Conservation (phyloP, 2,329 filamentous ascomycete species). For the Pyricularia grisea region DNA sequence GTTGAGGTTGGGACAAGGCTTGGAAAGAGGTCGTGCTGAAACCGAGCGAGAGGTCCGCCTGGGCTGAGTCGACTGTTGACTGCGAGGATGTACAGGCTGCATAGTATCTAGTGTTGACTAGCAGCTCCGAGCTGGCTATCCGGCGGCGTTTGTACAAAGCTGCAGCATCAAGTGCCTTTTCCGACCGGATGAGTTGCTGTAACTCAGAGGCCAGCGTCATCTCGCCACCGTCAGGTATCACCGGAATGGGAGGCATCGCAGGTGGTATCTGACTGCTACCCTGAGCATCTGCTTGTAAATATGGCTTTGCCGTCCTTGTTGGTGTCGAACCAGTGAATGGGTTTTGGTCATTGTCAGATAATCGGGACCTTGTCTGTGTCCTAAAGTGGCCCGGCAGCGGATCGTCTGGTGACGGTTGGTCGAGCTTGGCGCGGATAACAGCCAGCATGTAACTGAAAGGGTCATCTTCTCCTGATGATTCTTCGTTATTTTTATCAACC, state of each 20-base stretch:
- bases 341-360: background rate
- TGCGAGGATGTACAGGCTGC: background rate
- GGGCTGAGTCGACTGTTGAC: background rate
- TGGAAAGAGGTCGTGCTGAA: background rate
- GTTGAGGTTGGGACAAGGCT: background rate
- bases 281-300: background rate
- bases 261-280: background rate
- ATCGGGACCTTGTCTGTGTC: background rate
- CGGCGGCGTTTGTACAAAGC: slow-evolving; percentile 1
- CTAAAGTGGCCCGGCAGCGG: background rate
- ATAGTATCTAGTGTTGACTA: slow-evolving; percentile 12
- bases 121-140: slow-evolving; percentile 1
- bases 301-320: background rate
- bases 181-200: background rate
- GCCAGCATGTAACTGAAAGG: background rate
- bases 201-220: background rate
- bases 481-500: background rate
- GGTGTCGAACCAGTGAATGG: background rate
- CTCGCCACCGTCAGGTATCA: background rate
- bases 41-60: background rate
- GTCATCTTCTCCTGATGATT: background rate
- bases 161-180: background rate
- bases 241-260: background rate
- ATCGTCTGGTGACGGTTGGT: background rate
- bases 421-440: background rate